Evolutionary conservation across 2,329 filamentous ascomycete species (phyloP).

Genomic region (Phoma sp.): DNA sequence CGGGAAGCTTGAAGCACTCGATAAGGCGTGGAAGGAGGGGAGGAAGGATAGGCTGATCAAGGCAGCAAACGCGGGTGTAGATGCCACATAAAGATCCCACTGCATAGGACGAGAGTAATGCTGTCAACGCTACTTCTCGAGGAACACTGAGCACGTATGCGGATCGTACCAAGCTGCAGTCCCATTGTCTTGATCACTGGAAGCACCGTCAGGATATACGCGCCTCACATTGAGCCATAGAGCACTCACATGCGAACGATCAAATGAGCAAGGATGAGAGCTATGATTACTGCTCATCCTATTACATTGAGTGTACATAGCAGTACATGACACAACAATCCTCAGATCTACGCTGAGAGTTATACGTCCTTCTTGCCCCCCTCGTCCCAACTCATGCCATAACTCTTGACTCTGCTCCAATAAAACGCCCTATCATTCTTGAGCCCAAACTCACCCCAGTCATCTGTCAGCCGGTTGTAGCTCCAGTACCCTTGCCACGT

Average conservation of each 20-base stretch:
- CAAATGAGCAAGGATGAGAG: too few relatives aligned
- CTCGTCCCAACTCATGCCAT: conserved; percentile 52
- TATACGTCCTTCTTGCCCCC: conserved; percentile 18
- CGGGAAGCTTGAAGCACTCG: conserved; percentile 82
- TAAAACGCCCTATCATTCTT: conserved; percentile 68
- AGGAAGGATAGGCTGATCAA: conserved; percentile 73
- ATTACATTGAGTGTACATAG: too few relatives aligned
- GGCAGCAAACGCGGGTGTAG: conserved; percentile 52
- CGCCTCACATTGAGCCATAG: too few relatives aligned
- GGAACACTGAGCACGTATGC: background rate
- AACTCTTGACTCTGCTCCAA: conserved; percentile 68
- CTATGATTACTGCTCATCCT: too few relatives aligned
- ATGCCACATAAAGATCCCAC: background rate
- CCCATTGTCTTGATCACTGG: too few relatives aligned
- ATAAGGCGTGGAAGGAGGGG: conserved; percentile 76
- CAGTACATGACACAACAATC: background rate
- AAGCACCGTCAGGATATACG: too few relatives aligned
- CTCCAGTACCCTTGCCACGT: conserved; percentile 90
- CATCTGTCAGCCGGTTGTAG: conserved; percentile 87
- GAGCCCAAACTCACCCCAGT: conserved; percentile 81
- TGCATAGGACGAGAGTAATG: background rate
- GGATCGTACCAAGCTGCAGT: too few relatives aligned
- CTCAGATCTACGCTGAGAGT: background rate
- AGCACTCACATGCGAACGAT: too few relatives aligned
- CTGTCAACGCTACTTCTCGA: background rate